Conservation (phyloP, 2,329 filamentous ascomycete genomes). For the Xylaria sp. region DNA sequence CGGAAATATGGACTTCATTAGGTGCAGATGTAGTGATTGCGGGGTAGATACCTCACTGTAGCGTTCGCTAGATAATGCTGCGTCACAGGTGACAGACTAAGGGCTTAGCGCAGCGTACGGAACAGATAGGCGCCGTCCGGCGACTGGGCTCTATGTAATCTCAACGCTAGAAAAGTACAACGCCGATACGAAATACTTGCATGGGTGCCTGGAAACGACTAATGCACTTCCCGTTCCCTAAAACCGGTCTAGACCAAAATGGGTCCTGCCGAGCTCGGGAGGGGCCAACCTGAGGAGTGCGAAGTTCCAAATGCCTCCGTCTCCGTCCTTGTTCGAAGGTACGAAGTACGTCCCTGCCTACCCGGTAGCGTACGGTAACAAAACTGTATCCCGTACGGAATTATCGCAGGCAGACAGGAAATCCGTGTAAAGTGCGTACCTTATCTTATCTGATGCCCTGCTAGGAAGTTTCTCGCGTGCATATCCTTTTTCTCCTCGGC, state of each 20-base stretch:
- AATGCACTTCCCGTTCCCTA: neutral
- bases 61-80: neutral
- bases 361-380: too few species aligned
- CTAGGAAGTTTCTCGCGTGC: neutral
- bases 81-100: neutral
- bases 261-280: conserved; percentile 5
- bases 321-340: too few species aligned
- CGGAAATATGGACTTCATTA: neutral
- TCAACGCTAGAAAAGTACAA: too few species aligned
- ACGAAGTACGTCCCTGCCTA: too few species aligned
- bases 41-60: neutral
- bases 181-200: too few species aligned
- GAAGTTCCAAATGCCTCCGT: neutral
- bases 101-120: neutral
- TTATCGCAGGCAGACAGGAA: too few species aligned
- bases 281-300: neutral
- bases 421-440: neutral
- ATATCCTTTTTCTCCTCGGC: too few species aligned
- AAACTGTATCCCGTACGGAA: too few species aligned
- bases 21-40: neutral
- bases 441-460: neutral
- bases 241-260: conserved; percentile 14
- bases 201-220: neutral
- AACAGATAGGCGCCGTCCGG: neutral
- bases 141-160: too few species aligned